phyloP scores from a whole-genome alignment of 1,284 basidiomycete genomes.

The Microbotryum saponariae region DNA sequence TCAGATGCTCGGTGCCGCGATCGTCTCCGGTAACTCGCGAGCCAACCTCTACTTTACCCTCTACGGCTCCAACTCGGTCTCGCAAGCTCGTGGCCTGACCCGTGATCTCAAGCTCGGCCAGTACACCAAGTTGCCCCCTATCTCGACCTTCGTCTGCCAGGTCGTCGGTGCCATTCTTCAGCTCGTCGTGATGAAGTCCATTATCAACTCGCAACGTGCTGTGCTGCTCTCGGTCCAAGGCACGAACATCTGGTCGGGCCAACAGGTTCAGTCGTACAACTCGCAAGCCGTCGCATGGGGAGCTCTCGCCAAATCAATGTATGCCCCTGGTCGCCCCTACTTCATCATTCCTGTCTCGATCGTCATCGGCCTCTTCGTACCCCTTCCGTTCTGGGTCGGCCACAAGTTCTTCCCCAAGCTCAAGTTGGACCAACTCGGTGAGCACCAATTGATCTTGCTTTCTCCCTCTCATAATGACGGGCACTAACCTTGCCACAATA shows the following conservation, averaged over 20 bases:
- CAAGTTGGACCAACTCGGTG: conserved; percentile 22
- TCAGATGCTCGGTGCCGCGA: conserved; percentile 59
- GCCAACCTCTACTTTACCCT: conserved; percentile 49
- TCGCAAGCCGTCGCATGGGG: conserved; percentile 59
- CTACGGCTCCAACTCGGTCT: conserved; percentile 41
- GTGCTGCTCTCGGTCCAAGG: conserved; percentile 48
- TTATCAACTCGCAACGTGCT: conserved; percentile 49
- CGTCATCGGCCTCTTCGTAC: conserved; percentile 49
- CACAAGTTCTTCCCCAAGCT: conserved; percentile 49
- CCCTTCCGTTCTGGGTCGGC: conserved; percentile 53
- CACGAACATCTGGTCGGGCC: conserved; percentile 47
- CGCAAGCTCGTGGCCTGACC: conserved; percentile 49
- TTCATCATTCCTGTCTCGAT: conserved; percentile 32
- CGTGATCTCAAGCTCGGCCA: conserved; percentile 66
- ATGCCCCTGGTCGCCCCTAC: conserved; percentile 48
- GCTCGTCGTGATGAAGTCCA: conserved; percentile 48
- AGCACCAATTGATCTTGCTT: neutral
- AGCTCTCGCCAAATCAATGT: conserved; percentile 54
- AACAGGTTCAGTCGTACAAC: conserved; percentile 53
- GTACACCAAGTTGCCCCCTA: conserved; percentile 68
- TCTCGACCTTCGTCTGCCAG: conserved; percentile 60
- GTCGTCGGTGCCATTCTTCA: conserved; percentile 50
- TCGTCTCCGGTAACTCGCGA: conserved; percentile 57
- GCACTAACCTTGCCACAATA: too few species aligned
- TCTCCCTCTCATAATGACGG: too few species aligned